These are phyloP conservation scores for Schwanniomyces pseudopolymorphus DNA, from an alignment of 805 yeast genomes.

Conservation along the genomic window DNA sequence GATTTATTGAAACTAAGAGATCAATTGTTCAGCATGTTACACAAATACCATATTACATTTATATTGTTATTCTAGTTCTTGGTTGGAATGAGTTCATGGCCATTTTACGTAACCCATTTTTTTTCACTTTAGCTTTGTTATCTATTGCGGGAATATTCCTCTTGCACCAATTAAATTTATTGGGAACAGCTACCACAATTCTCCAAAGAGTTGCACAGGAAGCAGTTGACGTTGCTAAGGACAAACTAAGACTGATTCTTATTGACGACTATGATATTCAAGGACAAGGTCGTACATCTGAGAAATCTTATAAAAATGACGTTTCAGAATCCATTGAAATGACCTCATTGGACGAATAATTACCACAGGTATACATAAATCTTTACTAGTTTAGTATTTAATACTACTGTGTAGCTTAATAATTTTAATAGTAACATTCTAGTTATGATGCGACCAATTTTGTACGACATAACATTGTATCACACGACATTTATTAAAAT, in stretches of 20 bases:
- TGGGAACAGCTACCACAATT: slow-evolving; percentile 72
- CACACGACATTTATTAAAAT: slow-evolving; percentile 1
- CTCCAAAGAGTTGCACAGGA: slow-evolving; percentile 58
- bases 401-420: background rate
- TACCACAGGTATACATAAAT: background rate
- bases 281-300: slow-evolving; percentile 3
- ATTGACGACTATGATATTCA: slow-evolving; percentile 46
- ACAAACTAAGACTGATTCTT: slow-evolving; percentile 57
- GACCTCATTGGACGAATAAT: background rate
- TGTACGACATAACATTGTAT: background rate
- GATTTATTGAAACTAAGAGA: slow-evolving; percentile 84
- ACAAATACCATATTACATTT: slow-evolving; percentile 81
- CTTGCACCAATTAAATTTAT: slow-evolving; percentile 66
- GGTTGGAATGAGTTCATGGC: slow-evolving; percentile 98
- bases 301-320: slow-evolving; percentile 2
- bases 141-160: slow-evolving; percentile 62
- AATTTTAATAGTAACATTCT: background rate
- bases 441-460: background rate
- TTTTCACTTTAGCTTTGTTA: slow-evolving; percentile 61
- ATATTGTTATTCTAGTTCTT: slow-evolving; percentile 64
- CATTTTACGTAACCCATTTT: slow-evolving; percentile 80
- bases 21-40: slow-evolving; percentile 76
- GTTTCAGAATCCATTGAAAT: background rate
- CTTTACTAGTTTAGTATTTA: background rate
- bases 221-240: slow-evolving; percentile 55